Base-by-base conservation (phyloP, 305 asterid species). In the Solanum hybrid region DNA sequence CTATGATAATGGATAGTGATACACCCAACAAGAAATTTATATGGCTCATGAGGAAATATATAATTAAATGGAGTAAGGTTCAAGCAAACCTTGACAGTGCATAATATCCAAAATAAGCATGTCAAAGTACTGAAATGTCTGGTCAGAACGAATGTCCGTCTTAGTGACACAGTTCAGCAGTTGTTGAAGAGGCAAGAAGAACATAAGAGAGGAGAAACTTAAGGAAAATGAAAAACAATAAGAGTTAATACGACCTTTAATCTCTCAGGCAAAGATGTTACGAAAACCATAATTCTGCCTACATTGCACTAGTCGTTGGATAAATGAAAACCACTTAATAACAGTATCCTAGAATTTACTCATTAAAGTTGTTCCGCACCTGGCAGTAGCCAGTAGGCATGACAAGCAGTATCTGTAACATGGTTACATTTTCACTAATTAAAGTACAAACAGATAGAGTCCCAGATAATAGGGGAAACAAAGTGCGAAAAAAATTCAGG, bases 21-120 rank as follows among this genome's bases (percentile, higher is more conserved):
- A 97, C 99, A 87, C 98, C 98, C 97, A 57, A 98, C 99, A 93
- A 96, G 98, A 92, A 97, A 96, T 96, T 96, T 97, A 97, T 95
- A 94, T 86, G 97, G 96, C 93, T 97, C 99, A 91, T 97, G 98
- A 81, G 85, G 85, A 79, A 79, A 79, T 79, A 36, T 36, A 79
- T 79, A 79, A 79, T 36, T n/a, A 79, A 79, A 36, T 36, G 20
- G 85, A 79, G 31, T 79, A 79, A 79, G 57, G 57, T 36, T 79
- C 85, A 79, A 79, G 57, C 20, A 79, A n/a, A 79, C 27, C 11
- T 79, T 79, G 61, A 11, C 61, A 79, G 20, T 79, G 61, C 37
- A 14, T 14, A 10, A 79, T n/a, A 79, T 79, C 86, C 57, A 79
- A 22, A 22, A 37, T 34, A 36, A 36, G n/a, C 86, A 79, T 36